These are phyloP conservation scores for Amanita pseudoporphyria DNA, from an alignment of 768 basidiomycete genomes.

Conservation along the genomic window DNA sequence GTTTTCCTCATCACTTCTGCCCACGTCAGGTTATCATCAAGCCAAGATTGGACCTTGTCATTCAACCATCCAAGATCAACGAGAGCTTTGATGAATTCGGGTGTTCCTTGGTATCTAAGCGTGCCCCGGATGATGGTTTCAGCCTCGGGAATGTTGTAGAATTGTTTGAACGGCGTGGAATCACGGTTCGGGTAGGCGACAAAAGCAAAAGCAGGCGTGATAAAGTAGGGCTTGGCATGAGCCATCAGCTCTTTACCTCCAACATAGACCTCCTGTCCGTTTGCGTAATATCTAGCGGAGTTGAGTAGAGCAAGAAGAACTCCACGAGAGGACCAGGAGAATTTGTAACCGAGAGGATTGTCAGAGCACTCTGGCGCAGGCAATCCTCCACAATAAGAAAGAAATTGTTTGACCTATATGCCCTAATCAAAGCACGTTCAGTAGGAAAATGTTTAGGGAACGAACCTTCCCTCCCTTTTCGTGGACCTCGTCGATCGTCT, in stretches of 20 bases:
- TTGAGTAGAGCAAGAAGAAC: conserved; percentile 94
- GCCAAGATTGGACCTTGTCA: conserved; percentile 65
- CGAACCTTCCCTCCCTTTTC: conserved; percentile 86
- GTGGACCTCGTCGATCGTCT: conserved; percentile 91
- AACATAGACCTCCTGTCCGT: conserved; percentile 56
- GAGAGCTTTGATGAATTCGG: conserved; percentile 82
- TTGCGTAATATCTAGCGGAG: conserved; percentile 69
- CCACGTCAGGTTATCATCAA: conserved; percentile 71
- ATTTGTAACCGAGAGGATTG: conserved; percentile 98
- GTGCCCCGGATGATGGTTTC: conserved; percentile 91
- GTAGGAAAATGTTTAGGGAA: background rate
- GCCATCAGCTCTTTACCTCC: conserved; percentile 81
- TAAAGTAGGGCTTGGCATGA: conserved; percentile 87
- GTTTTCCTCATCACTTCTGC: conserved; percentile 72
- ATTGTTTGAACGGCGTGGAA: conserved; percentile 83
- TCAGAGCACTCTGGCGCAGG: conserved; percentile 85
- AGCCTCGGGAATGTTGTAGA: conserved; percentile 89
- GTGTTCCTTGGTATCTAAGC: conserved; percentile 93
- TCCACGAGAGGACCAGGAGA: conserved; percentile 97
- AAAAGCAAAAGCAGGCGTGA: conserved; percentile 92
- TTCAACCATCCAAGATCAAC: conserved; percentile 86
- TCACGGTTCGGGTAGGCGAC: conserved; percentile 97
- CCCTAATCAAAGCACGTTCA: background rate
- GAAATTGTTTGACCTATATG: conserved; percentile 74
- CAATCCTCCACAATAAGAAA: conserved; percentile 93